A percentile compares a stretch with the other conserved stretches of the same genome.
These are phyloP conservation scores for Entrophospora sp. DNA, from an alignment of 192 early-diverging fungal genomes.

Conservation along the genomic window DNA sequence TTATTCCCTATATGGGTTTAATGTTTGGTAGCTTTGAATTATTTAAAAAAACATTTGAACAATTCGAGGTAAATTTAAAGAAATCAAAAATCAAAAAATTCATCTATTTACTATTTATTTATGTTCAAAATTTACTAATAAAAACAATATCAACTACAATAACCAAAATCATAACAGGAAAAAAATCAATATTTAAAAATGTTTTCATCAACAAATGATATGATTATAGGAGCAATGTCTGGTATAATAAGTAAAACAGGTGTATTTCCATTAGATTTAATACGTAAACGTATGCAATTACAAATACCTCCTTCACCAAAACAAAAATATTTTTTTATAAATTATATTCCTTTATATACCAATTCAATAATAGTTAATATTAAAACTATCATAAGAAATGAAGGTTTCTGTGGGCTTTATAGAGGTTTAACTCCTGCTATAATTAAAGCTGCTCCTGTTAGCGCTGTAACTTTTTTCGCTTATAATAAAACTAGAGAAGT, in stretches of 20 bases:
- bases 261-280: constrained; percentile 88
- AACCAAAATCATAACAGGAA: too few species aligned
- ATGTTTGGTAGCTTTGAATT: constrained; percentile 57
- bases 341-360: constrained; percentile 57
- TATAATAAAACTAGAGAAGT: constrained; percentile 57
- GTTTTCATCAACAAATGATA: constrained; percentile 45
- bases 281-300: constrained; percentile 65
- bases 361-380: constrained; percentile 49
- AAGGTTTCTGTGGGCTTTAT: constrained; percentile 80
- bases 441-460: constrained; percentile 77
- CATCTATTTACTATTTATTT: not conserved
- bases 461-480: constrained; percentile 83
- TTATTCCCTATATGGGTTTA: constrained; percentile 93
- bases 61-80: constrained; percentile 23
- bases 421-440: constrained; percentile 79
- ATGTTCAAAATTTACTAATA: not conserved
- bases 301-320: constrained; percentile 36
- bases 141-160: too few species aligned
- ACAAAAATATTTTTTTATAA: constrained; percentile 54
- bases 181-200: constrained; percentile 12
- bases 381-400: constrained; percentile 54
- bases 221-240: constrained; percentile 69
- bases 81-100: not conserved
- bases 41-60: not conserved
- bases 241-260: constrained; percentile 75